Evolutionary conservation across 805 yeast genomes (phyloP).

Genomic region (Suhomyces prunicola): DNA sequence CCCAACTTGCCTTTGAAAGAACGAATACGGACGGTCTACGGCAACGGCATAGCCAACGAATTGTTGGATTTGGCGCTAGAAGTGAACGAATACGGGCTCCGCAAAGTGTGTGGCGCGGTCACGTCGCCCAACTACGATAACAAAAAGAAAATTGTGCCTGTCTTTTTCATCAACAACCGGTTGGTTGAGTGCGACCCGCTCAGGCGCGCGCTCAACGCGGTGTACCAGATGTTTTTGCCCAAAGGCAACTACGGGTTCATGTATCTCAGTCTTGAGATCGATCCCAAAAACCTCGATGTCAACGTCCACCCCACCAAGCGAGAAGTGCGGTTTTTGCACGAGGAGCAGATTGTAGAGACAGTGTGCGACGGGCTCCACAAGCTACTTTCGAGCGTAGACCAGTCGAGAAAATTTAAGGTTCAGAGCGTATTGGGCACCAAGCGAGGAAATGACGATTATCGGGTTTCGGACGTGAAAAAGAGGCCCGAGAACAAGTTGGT

Average conservation of each 20-base stretch:
- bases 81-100: conserved; percentile 44
- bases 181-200: conserved; percentile 81
- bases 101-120: conserved; percentile 54
- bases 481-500: conserved; percentile 66
- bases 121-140: conserved; percentile 69
- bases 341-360: conserved; percentile 75
- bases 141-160: conserved; percentile 63
- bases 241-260: conserved; percentile 74
- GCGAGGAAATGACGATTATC: conserved; percentile 1
- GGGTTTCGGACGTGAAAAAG: conserved; percentile 23
- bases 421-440: conserved; percentile 47
- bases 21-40: conserved; percentile 70
- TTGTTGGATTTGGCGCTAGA: conserved; percentile 47
- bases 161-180: conserved; percentile 83
- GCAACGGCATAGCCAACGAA: conserved; percentile 64
- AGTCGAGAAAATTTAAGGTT: conserved; percentile 64
- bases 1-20: conserved; percentile 52
- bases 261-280: conserved; percentile 65
- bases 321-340: conserved; percentile 82
- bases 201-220: conserved; percentile 59
- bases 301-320: conserved; percentile 95
- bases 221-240: conserved; percentile 68
- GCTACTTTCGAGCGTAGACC: conserved; percentile 54
- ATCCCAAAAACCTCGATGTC: conserved; percentile 77
- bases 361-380: conserved; percentile 51